Percentiles rank a stretch among this genome's conserved stretches.
phyloP scores from a whole-genome alignment of 1,284 basidiomycete species.

The Paramarasmius palmivorus region DNA sequence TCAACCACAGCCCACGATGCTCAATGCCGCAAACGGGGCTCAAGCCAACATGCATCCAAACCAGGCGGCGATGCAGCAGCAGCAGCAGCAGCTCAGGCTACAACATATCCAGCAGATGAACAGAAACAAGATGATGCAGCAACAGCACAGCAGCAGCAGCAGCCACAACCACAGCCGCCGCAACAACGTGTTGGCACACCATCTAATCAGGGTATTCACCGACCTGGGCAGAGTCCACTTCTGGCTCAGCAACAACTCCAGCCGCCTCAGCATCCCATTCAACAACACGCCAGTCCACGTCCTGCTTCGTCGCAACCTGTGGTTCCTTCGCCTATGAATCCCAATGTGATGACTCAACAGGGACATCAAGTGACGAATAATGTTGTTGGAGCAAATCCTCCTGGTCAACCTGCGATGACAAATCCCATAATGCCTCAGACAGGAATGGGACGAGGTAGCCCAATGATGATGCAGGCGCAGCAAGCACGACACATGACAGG shows the following conservation, averaged over 20 bases:
- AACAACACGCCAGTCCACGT: conserved; percentile 16
- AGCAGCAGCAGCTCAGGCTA: not conserved
- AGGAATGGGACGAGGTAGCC: conserved; percentile 21
- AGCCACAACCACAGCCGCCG: conserved; percentile 18
- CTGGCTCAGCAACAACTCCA: conserved; percentile 9
- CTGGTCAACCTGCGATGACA: conserved; percentile 10
- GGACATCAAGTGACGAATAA: conserved; percentile 14
- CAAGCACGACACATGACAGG: conserved; percentile 18
- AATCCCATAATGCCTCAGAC: conserved; percentile 1
- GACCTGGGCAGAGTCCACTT: not conserved
- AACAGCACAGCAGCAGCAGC: conserved; percentile 1
- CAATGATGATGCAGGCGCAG: conserved; percentile 20
- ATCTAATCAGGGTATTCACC: not conserved
- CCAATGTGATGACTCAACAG: not conserved
- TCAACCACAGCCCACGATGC: no score
- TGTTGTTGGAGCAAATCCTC: conserved; percentile 12
- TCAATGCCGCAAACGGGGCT: conserved; percentile 9
- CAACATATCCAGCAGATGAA: not conserved
- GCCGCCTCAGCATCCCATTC: conserved; percentile 19
- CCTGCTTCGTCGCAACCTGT: conserved; percentile 22
- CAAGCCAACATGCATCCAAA: not conserved
- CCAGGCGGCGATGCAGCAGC: not conserved
- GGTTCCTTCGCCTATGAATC: conserved; percentile 9
- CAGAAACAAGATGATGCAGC: not conserved
- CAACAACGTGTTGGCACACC: conserved; percentile 12